Base-by-base conservation (phyloP, 106 monocot genomes). In the Apostasia ramifera region DNA sequence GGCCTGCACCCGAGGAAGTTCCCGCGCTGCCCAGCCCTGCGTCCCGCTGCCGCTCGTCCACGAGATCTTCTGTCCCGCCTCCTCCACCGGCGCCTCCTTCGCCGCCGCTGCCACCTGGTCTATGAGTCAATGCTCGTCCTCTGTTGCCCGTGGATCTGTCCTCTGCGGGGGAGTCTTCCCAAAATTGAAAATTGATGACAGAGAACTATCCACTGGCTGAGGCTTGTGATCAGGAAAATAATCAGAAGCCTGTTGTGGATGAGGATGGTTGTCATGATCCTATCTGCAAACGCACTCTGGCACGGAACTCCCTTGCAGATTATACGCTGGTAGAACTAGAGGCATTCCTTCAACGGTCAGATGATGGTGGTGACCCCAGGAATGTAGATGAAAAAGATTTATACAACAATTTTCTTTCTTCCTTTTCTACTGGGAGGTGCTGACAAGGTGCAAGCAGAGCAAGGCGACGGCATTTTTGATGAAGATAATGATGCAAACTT, bases 401-500 rank as follows among this genome's bases (percentile, higher is more conserved):
- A 68, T 97, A 97, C 46, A 78, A 71, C 53, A 92, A 85, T 75
- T 97, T 97, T 84, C 89, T 97, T 76, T 72, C 95, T 13, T 80
- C 26, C 84, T 73, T 89, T 97, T 68, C 62, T 92, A 15, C 40
- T 73, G 44, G 88, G 61, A 60, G 86, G 65, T 59, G 63, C 38
- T 37, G 71, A 65, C 59, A 61, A 59, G 46, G 75, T 8, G 66
- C 72, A 74, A 55, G 50, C 48, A 15, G 77, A 66, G 12, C 68
- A 79, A 44, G 81, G 51, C n/a, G 69, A 83, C 55, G 80, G 71
- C 40, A 76, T 65, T 66, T 56, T 77, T 14, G 91, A 95, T 71
- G 95, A 95, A 80, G 95, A 95, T 75, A 91, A 89, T 73, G 95
- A 97, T 83, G 84, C 84, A 3, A 92, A 97, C 57, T 97, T 97